Evolutionary conservation across 202 grass and related monocot genomes (phyloP).

Genomic region (Elaeis oleifera): DNA sequence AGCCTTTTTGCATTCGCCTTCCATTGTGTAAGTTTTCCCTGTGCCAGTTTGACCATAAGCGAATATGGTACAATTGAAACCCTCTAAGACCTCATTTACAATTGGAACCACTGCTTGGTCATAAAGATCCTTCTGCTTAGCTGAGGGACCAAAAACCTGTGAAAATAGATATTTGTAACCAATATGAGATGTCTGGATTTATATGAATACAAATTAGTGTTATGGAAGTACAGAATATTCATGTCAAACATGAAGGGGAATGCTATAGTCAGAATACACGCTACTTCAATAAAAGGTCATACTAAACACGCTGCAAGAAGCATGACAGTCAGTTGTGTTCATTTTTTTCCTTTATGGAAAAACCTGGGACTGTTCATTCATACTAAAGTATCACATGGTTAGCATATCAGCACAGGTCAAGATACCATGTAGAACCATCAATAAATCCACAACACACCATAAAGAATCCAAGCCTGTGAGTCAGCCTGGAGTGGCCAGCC

Average conservation of each 20-base stretch:
- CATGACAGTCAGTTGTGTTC: no score
- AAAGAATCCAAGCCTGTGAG: no score
- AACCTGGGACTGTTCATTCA: no score
- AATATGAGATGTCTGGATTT: not conserved
- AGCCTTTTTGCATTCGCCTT: constrained; percentile 77
- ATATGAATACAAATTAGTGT: not conserved
- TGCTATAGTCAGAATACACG: no score
- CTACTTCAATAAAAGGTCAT: no score
- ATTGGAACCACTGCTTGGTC: constrained; percentile 92
- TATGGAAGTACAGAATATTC: not conserved
- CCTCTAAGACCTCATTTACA: constrained; percentile 91
- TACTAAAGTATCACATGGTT: no score
- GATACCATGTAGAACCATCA: no score
- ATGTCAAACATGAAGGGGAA: not conserved
- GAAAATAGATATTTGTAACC: not conserved
- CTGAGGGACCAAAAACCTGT: constrained; percentile 77
- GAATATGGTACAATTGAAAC: constrained; percentile 97
- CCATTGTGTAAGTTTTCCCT: constrained; percentile 96
- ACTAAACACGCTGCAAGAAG: no score
- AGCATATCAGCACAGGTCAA: no score
- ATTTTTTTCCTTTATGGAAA: no score
- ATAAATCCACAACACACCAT: no score
- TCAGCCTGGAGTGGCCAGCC: no score
- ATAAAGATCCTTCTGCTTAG: constrained; percentile 75
- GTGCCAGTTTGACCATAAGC: constrained; percentile 96